These are phyloP conservation scores for Naumovozyma baii DNA, from an alignment of 805 yeast genomes.

Conservation along the genomic window DNA sequence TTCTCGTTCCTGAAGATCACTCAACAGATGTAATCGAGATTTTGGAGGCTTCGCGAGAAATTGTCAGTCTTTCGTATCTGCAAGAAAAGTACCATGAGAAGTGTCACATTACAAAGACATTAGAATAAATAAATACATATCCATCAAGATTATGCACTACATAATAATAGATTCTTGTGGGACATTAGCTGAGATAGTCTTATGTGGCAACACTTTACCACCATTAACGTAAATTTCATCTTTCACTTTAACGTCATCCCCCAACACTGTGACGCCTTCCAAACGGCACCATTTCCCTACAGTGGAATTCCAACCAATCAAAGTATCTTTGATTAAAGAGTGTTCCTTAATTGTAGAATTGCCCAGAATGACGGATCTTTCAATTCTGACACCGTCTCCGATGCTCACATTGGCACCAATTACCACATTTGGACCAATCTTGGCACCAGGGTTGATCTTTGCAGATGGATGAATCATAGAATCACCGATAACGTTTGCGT, in stretches of 20 bases:
- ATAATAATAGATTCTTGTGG: constrained; percentile 97
- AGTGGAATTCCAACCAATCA: constrained; percentile 98
- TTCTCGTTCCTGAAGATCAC: too few relatives aligned
- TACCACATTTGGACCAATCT: constrained; percentile 96
- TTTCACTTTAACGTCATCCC: constrained; percentile 97
- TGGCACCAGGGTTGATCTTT: constrained; percentile 81
- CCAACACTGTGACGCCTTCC: constrained; percentile 94
- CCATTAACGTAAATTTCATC: constrained; percentile 98
- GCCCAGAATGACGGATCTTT: constrained; percentile 84
- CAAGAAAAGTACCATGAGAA: too few relatives aligned
- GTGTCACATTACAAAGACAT: too few relatives aligned
- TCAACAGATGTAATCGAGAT: too few relatives aligned
- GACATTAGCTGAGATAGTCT: constrained; percentile 89
- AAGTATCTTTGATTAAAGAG: constrained; percentile 94
- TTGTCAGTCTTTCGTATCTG: too few relatives aligned
- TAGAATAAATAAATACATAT: too few relatives aligned
- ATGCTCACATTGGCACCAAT: constrained; percentile 93
- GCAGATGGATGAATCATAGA: constrained; percentile 94
- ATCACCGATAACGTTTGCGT: constrained; percentile 72
- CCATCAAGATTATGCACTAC: constrained; percentile 38
- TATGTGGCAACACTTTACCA: constrained; percentile 98
- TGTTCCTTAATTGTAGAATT: constrained; percentile 92
- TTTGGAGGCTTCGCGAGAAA: too few relatives aligned
- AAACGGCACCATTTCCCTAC: constrained; percentile 99
- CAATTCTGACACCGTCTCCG: constrained; percentile 98